Evolutionary conservation across 1,284 basidiomycete genomes (phyloP).

Genomic region (Puccinia novopanici): DNA sequence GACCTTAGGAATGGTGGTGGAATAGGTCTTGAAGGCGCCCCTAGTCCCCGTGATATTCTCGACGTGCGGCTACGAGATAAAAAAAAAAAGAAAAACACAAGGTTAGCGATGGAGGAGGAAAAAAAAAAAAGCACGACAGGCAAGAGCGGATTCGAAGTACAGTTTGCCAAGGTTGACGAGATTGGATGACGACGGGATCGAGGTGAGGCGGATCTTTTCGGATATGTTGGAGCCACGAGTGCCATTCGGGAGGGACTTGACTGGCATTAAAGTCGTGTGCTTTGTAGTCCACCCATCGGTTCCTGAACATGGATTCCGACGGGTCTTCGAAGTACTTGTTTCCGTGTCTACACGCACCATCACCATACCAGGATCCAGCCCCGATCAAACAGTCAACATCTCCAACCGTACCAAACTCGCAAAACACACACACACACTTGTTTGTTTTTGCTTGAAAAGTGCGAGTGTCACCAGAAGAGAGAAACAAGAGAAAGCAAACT

Average conservation of each 20-base stretch:
- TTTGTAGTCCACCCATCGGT: constrained; percentile 87
- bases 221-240: constrained; percentile 89
- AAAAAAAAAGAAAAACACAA: background rate
- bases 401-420: no score
- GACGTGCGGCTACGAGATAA: constrained; percentile 66
- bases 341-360: constrained; percentile 67
- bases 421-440: no score
- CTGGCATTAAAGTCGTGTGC: constrained; percentile 85
- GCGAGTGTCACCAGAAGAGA: background rate
- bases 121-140: background rate
- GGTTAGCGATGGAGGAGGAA: background rate
- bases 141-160: constrained; percentile 61
- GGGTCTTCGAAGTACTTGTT: constrained; percentile 89
- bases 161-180: constrained; percentile 76
- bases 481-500: no score
- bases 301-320: constrained; percentile 77
- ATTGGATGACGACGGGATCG: constrained; percentile 71
- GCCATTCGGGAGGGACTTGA: constrained; percentile 91
- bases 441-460: no score
- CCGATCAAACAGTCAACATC: background rate
- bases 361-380: background rate
- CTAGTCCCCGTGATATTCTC: constrained; percentile 90
- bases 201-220: constrained; percentile 75
- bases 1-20: constrained; percentile 78
- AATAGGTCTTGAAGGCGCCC: constrained; percentile 82